A percentile compares a stretch with the other conserved stretches of the same genome.
Conservation (phyloP, 164 flowering plant genomes). For the Macadamia integrifolia region DNA sequence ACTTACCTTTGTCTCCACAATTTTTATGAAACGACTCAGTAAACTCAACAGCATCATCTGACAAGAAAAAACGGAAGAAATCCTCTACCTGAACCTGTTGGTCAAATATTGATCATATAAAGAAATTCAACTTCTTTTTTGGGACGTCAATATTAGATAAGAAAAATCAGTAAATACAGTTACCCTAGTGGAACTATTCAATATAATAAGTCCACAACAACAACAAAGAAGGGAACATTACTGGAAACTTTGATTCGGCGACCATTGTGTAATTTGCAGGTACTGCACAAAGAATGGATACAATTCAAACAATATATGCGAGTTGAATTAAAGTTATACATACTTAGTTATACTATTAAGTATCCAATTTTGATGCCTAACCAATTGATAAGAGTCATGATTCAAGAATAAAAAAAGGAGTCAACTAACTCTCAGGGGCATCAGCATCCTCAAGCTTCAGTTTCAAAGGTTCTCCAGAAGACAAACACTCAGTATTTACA, state of each 20-base stretch:
- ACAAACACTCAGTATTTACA: slow-evolving; percentile 21
- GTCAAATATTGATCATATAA: neutral
- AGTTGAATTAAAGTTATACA: neutral
- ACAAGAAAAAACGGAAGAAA: slow-evolving; percentile 65
- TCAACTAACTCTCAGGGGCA: slow-evolving; percentile 70
- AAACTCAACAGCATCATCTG: slow-evolving; percentile 60
- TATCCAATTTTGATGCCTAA: too few relatives aligned
- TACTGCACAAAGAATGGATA: slow-evolving; percentile 48
- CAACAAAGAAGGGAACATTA: slow-evolving; percentile 21
- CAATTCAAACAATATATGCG: slow-evolving; percentile 4
- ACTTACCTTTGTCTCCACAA: slow-evolving; percentile 90
- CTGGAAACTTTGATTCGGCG: slow-evolving; percentile 83
- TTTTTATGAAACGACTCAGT: slow-evolving; percentile 58
- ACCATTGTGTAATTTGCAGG: slow-evolving; percentile 56
- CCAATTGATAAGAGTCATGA: too few relatives aligned
- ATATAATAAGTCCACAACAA: neutral
- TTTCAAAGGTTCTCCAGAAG: slow-evolving; percentile 25
- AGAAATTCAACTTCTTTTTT: slow-evolving; percentile 1
- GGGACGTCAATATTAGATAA: too few relatives aligned
- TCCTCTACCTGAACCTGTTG: slow-evolving; percentile 74
- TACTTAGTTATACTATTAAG: too few relatives aligned
- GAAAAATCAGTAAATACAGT: too few relatives aligned
- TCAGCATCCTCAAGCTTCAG: slow-evolving; percentile 63
- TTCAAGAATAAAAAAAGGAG: neutral
- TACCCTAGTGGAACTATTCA: neutral